A percentile compares a stretch with the other conserved stretches of the same genome.
Conservation (phyloP, 2,329 filamentous ascomycete species). For the Teratosphaeria destructans region DNA sequence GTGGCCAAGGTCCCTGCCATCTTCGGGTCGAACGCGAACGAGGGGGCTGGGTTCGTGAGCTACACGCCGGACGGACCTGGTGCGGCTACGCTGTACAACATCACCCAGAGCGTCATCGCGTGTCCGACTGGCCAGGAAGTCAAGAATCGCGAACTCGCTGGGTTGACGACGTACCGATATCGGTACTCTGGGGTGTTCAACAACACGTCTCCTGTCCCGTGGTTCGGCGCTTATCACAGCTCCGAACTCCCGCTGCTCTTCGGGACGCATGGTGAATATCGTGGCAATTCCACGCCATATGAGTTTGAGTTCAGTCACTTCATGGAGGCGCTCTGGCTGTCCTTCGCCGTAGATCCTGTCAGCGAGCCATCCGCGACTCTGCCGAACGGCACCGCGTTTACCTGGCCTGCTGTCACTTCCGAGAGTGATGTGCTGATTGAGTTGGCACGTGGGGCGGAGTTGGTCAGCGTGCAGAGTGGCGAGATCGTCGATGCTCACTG, state of each 20-base stretch:
- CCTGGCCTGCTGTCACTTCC: background rate
- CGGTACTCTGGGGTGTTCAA: constrained; percentile 31
- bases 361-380: background rate
- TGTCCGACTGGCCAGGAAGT: constrained; percentile 6
- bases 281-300: constrained; percentile 11
- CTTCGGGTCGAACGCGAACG: constrained; percentile 11
- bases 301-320: constrained; percentile 20
- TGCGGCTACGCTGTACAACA: constrained; percentile 4
- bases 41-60: constrained; percentile 11
- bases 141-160: constrained; percentile 2
- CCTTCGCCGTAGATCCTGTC: background rate
- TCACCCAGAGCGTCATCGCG: constrained; percentile 7
- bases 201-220: constrained; percentile 29
- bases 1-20: constrained; percentile 8
- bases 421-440: constrained; percentile 1
- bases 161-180: constrained; percentile 28
- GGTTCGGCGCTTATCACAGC: constrained; percentile 32
- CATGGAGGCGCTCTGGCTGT: constrained; percentile 21
- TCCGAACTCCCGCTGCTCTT: constrained; percentile 29
- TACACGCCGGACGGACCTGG: constrained; percentile 7
- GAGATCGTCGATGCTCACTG: background rate
- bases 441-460: background rate
- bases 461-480: background rate
- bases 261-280: constrained; percentile 25
- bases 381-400: background rate